A percentile compares a stretch with the other conserved stretches of the same genome.
phyloP scores from a whole-genome alignment of 495 filamentous ascomycete species.

The Aspergillus ostianus region DNA sequence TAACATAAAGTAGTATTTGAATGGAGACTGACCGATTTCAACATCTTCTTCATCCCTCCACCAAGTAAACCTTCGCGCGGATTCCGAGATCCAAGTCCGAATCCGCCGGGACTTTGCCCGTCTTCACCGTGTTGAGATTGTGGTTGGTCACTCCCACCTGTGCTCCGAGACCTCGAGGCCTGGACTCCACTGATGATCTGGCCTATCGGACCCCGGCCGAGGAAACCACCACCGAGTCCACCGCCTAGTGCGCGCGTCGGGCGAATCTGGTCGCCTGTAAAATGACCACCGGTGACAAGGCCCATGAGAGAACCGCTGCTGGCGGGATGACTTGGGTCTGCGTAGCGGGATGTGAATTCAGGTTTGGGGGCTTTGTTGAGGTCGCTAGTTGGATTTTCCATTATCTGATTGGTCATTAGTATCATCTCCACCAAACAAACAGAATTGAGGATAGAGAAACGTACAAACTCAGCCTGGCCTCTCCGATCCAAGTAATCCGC shows the following conservation, averaged over 20 bases:
- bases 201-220: background rate
- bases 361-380: constrained; percentile 25
- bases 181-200: background rate
- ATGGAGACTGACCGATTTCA: constrained; percentile 24
- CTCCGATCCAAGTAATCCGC: constrained; percentile 52
- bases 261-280: constrained; percentile 22
- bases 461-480: constrained; percentile 58
- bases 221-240: background rate
- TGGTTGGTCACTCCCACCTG: background rate
- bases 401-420: constrained; percentile 10
- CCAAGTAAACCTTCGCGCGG: background rate
- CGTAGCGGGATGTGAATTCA: constrained; percentile 49
- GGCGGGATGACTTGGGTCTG: constrained; percentile 54
- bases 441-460: constrained; percentile 26
- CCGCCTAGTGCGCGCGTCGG: background rate
- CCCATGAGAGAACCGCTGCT: constrained; percentile 32
- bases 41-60: constrained; percentile 17
- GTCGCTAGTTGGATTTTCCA: constrained; percentile 31
- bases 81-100: background rate
- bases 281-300: constrained; percentile 43
- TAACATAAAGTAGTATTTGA: background rate
- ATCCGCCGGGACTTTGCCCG: background rate
- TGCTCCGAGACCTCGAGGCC: background rate
- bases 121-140: background rate
- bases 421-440: too few species aligned